phyloP scores from a whole-genome alignment of 139 green algal genomes.

The Asterochloris sp. region DNA sequence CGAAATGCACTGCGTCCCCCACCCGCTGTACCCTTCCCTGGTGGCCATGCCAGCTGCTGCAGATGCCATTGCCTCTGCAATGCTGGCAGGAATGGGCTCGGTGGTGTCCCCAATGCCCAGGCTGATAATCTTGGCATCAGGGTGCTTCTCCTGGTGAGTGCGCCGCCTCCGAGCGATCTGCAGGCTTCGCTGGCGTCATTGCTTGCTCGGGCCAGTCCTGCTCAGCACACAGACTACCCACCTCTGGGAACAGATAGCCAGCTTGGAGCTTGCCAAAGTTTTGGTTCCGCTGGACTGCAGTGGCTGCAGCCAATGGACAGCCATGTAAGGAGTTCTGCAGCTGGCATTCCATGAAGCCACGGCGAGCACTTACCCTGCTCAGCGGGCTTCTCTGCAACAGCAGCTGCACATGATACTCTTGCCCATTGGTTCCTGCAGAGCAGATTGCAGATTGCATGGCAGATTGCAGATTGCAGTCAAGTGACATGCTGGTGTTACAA shows the following conservation, averaged over 20 bases:
- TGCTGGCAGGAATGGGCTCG: constrained; percentile 89
- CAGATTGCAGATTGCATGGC: too few species aligned
- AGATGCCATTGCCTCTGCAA: constrained; percentile 81
- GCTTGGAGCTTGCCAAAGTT: constrained; percentile 98
- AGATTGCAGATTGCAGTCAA: too few species aligned
- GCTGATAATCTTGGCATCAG: constrained; percentile 96
- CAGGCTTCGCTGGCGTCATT: not conserved
- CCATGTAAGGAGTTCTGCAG: too few species aligned
- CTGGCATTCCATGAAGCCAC: too few species aligned
- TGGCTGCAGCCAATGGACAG: constrained; percentile 28
- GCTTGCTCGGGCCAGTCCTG: not conserved
- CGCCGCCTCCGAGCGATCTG: constrained; percentile 89
- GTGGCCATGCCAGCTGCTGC: constrained; percentile 83
- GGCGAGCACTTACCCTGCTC: too few species aligned
- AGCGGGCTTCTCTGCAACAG: too few species aligned
- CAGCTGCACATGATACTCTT: too few species aligned
- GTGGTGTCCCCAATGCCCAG: constrained; percentile 99
- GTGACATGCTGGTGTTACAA: too few species aligned
- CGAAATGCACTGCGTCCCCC: not conserved
- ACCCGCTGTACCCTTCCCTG: constrained; percentile 92
- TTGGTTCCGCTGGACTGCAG: constrained; percentile 73
- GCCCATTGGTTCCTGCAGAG: too few species aligned
- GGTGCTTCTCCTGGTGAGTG: constrained; percentile 87
- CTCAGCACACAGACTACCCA: constrained; percentile 19
- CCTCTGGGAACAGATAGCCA: constrained; percentile 99